Percentiles rank a stretch among this genome's conserved stretches.
Conservation (phyloP, 2,329 filamentous ascomycete genomes). For the Alternaria sp. region DNA sequence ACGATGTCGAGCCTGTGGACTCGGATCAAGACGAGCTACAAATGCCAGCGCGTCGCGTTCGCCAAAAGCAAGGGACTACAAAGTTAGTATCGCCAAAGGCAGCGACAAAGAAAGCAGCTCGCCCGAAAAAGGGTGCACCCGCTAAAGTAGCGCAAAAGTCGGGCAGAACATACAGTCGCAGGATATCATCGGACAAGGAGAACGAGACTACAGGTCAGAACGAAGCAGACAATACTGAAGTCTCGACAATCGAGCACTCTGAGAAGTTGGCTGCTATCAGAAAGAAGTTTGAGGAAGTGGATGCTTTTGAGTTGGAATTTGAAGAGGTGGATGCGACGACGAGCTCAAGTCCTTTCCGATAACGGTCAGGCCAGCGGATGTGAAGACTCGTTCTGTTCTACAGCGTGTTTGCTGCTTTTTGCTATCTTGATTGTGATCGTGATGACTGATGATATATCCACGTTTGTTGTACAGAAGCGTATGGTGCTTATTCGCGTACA, state of each 20-base stretch:
- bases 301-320: constrained; percentile 61
- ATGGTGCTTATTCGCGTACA: constrained; percentile 10
- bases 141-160: constrained; percentile 31
- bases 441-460: constrained; percentile 16
- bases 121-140: constrained; percentile 32
- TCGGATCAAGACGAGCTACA: constrained; percentile 56
- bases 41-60: constrained; percentile 35
- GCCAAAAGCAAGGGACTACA: constrained; percentile 21
- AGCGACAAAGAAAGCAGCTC: constrained; percentile 35
- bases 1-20: constrained; percentile 41
- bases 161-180: constrained; percentile 45
- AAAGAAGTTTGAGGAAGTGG: constrained; percentile 60
- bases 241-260: constrained; percentile 35
- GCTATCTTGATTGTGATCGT: not conserved
- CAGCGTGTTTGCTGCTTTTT: not conserved
- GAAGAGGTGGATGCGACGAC: constrained; percentile 55
- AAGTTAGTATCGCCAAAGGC: constrained; percentile 34
- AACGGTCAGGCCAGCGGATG: not conserved
- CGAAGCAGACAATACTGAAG: constrained; percentile 36
- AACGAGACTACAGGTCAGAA: constrained; percentile 43
- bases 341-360: constrained; percentile 54
- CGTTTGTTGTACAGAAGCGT: not conserved
- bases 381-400: not conserved
- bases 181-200: constrained; percentile 55
- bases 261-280: constrained; percentile 54